Percentiles rank a stretch among this genome's conserved stretches.
These are phyloP conservation scores for Globisporangium heterothallicum DNA, from an alignment of 352 stramenopile species.

Conservation along the genomic window DNA sequence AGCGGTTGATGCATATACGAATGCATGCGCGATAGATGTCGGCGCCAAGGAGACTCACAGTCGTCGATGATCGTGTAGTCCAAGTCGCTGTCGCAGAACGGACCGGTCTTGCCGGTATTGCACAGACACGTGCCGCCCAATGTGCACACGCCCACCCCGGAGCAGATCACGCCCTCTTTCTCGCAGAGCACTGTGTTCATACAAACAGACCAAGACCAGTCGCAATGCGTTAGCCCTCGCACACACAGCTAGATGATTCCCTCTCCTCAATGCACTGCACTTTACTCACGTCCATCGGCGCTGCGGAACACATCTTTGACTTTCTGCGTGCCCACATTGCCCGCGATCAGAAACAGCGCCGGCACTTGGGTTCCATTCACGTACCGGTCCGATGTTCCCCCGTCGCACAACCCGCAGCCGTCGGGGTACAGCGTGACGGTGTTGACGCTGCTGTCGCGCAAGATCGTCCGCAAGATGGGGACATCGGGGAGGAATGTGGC, in stretches of 20 bases:
- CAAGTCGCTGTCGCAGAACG: slow-evolving; percentile 48
- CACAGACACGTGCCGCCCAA: slow-evolving; percentile 66
- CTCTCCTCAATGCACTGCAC: no score
- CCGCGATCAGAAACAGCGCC: slow-evolving; percentile 55
- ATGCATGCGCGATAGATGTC: not conserved
- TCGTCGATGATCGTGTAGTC: slow-evolving; percentile 46
- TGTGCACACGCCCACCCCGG: slow-evolving; percentile 54
- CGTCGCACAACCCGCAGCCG: slow-evolving; percentile 56
- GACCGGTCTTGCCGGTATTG: slow-evolving; percentile 42
- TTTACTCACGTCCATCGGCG: slow-evolving; percentile 60
- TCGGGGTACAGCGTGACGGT: slow-evolving; percentile 68
- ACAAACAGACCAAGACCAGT: slow-evolving; percentile 6
- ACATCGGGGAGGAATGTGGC: slow-evolving; percentile 24
- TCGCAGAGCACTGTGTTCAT: slow-evolving; percentile 60
- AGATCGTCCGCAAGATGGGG: slow-evolving; percentile 29
- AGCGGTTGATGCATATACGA: no score
- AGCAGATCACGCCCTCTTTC: slow-evolving; percentile 62
- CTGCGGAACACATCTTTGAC: slow-evolving; percentile 70
- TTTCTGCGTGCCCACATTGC: slow-evolving; percentile 66
- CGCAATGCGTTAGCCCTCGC: not conserved
- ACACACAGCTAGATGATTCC: not conserved
- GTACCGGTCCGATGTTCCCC: slow-evolving; percentile 28
- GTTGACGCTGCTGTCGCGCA: slow-evolving; percentile 38
- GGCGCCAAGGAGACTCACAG: slow-evolving; percentile 16
- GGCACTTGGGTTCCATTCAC: slow-evolving; percentile 51